phyloP scores from a whole-genome alignment of 2,329 filamentous ascomycete species.

The Rutstroemia sydowiana region DNA sequence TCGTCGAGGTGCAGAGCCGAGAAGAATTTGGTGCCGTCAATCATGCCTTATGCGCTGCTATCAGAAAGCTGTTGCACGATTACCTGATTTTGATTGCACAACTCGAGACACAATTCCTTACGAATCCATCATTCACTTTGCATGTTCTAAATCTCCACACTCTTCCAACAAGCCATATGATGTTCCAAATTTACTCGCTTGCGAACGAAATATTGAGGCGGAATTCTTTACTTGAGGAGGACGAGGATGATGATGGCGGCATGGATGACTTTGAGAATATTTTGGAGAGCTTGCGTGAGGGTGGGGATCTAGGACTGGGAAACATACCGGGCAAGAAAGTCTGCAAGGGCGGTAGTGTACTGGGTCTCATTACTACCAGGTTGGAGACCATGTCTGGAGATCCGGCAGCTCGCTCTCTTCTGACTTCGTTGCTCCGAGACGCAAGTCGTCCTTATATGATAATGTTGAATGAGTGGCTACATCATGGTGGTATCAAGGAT shows the following conservation, averaged over 20 bases:
- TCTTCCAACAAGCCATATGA: slow-evolving; percentile 82
- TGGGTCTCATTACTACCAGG: slow-evolving; percentile 77
- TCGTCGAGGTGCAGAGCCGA: slow-evolving; percentile 88
- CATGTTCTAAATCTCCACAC: slow-evolving; percentile 91
- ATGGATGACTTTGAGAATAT: slow-evolving; percentile 87
- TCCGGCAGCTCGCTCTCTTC: slow-evolving; percentile 72
- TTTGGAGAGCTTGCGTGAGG: slow-evolving; percentile 79
- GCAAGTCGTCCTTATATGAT: slow-evolving; percentile 92
- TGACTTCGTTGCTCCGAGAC: slow-evolving; percentile 78
- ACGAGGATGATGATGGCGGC: slow-evolving; percentile 53
- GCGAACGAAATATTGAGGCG: slow-evolving; percentile 81
- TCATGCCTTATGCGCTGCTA: slow-evolving; percentile 90
- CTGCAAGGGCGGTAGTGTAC: slow-evolving; percentile 93
- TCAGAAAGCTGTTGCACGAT: slow-evolving; percentile 85
- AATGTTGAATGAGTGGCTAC: slow-evolving; percentile 98
- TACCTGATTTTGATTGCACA: slow-evolving; percentile 91
- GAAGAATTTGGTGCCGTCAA: slow-evolving; percentile 93
- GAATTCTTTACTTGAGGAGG: slow-evolving; percentile 80
- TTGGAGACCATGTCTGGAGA: slow-evolving; percentile 89
- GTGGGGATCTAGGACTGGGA: slow-evolving; percentile 71
- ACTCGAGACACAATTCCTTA: slow-evolving; percentile 86
- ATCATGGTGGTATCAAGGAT: slow-evolving; percentile 91
- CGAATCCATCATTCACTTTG: slow-evolving; percentile 80
- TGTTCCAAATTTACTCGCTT: slow-evolving; percentile 81
- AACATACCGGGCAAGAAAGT: slow-evolving; percentile 82